Evolutionary conservation across 257 asterid genomes (phyloP), one percentile per base, ranked within the genome.

Genomic region (Euphrasia confusa): DNA sequence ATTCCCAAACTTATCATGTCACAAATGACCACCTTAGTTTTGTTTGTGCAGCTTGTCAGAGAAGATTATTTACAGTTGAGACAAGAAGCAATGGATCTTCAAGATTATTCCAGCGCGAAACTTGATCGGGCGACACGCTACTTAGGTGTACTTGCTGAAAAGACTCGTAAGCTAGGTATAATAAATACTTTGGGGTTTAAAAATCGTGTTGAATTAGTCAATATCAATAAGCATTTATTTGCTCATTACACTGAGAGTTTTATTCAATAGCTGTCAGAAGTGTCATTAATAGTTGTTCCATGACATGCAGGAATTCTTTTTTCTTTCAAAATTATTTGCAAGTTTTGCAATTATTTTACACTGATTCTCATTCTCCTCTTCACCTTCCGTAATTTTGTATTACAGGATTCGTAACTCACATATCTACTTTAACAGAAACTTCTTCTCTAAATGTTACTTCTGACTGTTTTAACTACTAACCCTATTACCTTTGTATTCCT

Each of bases 81-180:
- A 71, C 97, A 93, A 75, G 96, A 93, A 71, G 97, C 96, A 59
- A 66, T 72, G 47, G 99, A 93, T 71, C 96, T 93, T 72, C 99
- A 84, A 69, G 99, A 89, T 69, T 93, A 93, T 79, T 89, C 97
- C 61, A 85, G 85, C 63, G 97, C 96, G 24, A 93, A 93, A 73
- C 87, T 93, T 74, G 97, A 93, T 70, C 91, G 96, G 9, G 87
- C 82, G 76, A 89, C 92, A 35, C 95, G 96, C 50, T 93, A 93
- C 76, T 79, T 93, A 50, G 96, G 99, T 64, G 96, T 82, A 56
- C 99, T 93, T 79, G 96, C 99, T 73, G 95, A 86, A 49, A 86
- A 84, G 78, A 74, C 99, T 40, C 95, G 85, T 47, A 86, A 83
- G 77, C 81, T 92, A 76, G 98, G 98, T 89, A 83, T 70, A 42